Evolutionary conservation across 2,329 filamentous ascomycete species (phyloP).

Genomic region (Trichoderma sp.): DNA sequence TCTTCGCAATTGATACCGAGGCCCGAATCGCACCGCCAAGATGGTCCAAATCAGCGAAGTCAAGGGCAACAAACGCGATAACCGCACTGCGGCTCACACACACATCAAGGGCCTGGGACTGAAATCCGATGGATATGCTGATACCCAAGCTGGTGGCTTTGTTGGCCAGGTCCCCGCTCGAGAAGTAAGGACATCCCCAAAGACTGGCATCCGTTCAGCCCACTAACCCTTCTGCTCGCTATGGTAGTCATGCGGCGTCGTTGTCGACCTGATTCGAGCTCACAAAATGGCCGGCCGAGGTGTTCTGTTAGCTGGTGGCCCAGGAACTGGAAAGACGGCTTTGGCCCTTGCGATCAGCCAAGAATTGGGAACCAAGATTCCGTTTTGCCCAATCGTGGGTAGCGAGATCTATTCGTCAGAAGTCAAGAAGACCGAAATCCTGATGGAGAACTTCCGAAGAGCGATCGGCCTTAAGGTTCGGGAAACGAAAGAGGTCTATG

Average conservation of each 20-base stretch:
- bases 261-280: constrained; percentile 91
- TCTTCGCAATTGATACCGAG: constrained; percentile 2
- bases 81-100: constrained; percentile 93
- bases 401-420: constrained; percentile 98
- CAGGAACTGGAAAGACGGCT: constrained; percentile 96
- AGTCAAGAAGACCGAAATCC: constrained; percentile 98
- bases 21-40: constrained; percentile 40
- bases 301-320: constrained; percentile 89
- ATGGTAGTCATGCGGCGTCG: constrained; percentile 84
- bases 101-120: constrained; percentile 96
- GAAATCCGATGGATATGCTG: constrained; percentile 81
- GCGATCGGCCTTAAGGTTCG: constrained; percentile 96
- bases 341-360: constrained; percentile 94
- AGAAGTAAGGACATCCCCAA: constrained; percentile 65
- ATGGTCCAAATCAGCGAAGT: constrained; percentile 95
- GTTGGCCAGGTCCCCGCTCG: constrained; percentile 85
- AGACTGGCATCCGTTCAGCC: neutral
- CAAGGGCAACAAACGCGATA: constrained; percentile 92
- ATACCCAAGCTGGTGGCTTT: constrained; percentile 79
- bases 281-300: constrained; percentile 98
- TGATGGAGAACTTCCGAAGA: constrained; percentile 99
- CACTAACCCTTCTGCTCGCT: neutral
- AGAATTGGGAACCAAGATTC: constrained; percentile 96
- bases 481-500: constrained; percentile 99
- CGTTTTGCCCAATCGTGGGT: constrained; percentile 96